These are phyloP conservation scores for Aspergillus spinulosporus DNA, from an alignment of 2,329 filamentous ascomycete genomes.

Conservation along the genomic window DNA sequence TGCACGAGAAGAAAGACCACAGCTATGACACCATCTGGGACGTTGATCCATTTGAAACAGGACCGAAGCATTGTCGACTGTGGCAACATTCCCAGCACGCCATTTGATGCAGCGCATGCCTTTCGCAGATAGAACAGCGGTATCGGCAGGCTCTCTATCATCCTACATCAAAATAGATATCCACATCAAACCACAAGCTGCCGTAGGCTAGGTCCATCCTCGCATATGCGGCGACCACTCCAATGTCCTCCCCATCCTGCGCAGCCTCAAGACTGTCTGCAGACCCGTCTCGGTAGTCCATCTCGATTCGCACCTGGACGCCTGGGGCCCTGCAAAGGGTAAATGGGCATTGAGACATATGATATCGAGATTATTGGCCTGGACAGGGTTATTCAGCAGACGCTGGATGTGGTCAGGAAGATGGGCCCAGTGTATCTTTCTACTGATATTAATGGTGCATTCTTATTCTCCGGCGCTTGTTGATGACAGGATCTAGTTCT, in stretches of 20 bases:
- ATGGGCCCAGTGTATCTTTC: slow-evolving; percentile 32
- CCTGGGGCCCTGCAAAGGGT: slow-evolving; percentile 29
- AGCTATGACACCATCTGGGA: slow-evolving; percentile 32
- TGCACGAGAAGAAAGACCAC: slow-evolving; percentile 31
- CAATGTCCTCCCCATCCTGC: slow-evolving; percentile 28
- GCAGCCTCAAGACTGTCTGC: slow-evolving; percentile 26
- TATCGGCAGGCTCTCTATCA: slow-evolving; percentile 22
- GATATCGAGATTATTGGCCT: slow-evolving; percentile 30
- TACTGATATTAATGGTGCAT: slow-evolving; percentile 34
- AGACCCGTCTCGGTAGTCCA: slow-evolving; percentile 29
- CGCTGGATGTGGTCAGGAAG: slow-evolving; percentile 18
- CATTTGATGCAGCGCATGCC: slow-evolving; percentile 27
- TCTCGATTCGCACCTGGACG: slow-evolving; percentile 33
- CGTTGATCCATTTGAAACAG: slow-evolving; percentile 28
- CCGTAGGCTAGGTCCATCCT: slow-evolving; percentile 17
- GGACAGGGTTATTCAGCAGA: slow-evolving; percentile 23
- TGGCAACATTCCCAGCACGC: slow-evolving; percentile 31
- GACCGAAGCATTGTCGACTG: slow-evolving; percentile 29
- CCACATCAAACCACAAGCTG: slow-evolving; percentile 5
- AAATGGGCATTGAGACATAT: slow-evolving; percentile 26
- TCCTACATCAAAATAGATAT: neutral
- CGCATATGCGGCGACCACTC: slow-evolving; percentile 29
- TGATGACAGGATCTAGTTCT: too few species aligned
- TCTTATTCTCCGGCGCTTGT: too few species aligned
- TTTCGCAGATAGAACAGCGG: slow-evolving; percentile 30